Base-by-base conservation (phyloP, 768 basidiomycete genomes). In the Termitomyces sp. region DNA sequence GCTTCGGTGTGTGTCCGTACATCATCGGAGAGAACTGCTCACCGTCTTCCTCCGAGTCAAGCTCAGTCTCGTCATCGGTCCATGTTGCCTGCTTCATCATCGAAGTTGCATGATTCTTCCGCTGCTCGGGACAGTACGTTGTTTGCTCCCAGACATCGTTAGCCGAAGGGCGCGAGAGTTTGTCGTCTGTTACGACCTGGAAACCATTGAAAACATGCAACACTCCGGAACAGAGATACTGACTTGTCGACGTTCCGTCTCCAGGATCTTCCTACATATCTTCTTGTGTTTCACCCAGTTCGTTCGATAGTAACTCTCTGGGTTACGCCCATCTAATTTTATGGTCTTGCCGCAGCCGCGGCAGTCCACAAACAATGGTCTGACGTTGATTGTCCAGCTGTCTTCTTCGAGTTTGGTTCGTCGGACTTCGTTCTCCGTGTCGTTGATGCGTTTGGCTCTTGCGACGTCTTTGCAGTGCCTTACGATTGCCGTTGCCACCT, bases 271-370 rank as follows among this genome's bases (percentile, higher is more conserved):
- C 13, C n/a, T 44, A 36, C 68, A 69, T 51, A 60, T 62, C 13
- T 57, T 54, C 13, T 62, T 61, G 49, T 69, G 68, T 50, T 69
- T 69, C 5, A 50, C 23, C 68, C 68, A 69, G 18, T 65, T 58
- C 28, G 65, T 64, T 38, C 61, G 59, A 40, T 68, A 68, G 56
- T 68, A 69, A 26, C 57, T 57, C 4, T 58, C 53, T 16, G 52
- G 52, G 14, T 43, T 50, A 3, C 67, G 54, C n/a, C 57, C 66
- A 32, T 69, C 68, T 8, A 69, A 60, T 16, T 58, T 63, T 43
- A 66, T 61, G 1, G 54, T 62, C 41, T 60, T 60, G 7, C 36
- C 36, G 48, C 68, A 69, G 5, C 55, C 68, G 4, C 56, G 55
- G 36, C 68, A 69, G 28, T 60, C 57, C 13, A 69, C 68, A 26